phyloP scores from a whole-genome alignment of 177 flowering plant species.

The Vitis hybrid region DNA sequence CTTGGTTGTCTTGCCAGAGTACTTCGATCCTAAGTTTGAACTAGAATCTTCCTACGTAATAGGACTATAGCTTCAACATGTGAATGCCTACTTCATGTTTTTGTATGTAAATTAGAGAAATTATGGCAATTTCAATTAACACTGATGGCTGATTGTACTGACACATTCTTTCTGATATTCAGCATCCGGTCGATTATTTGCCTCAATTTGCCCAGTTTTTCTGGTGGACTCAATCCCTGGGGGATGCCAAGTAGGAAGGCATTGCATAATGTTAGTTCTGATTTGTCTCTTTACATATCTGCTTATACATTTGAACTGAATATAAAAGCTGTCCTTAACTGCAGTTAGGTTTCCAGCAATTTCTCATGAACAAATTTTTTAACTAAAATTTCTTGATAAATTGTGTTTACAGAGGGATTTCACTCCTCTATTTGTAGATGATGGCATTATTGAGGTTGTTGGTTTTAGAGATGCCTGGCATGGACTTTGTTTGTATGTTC shows the following conservation, averaged over 20 bases:
- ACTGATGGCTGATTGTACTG: not conserved
- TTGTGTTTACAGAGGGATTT: constrained; percentile 59
- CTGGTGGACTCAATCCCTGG: constrained; percentile 98
- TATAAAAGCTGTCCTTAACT: not conserved
- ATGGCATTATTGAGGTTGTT: constrained; percentile 87
- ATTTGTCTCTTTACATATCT: constrained; percentile 1
- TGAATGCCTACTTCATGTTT: not conserved
- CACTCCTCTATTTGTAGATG: constrained; percentile 91
- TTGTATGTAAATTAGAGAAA: not conserved
- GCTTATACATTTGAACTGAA: not conserved
- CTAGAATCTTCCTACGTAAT: too few species aligned
- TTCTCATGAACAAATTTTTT: constrained; percentile 4
- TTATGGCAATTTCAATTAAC: not conserved
- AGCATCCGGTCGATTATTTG: constrained; percentile 93
- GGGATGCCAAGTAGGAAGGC: constrained; percentile 77
- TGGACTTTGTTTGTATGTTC: constrained; percentile 83
- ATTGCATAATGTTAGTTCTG: constrained; percentile 56
- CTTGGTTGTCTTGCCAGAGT: too few species aligned
- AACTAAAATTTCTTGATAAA: constrained; percentile 1
- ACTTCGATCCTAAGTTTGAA: too few species aligned
- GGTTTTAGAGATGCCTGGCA: constrained; percentile 98
- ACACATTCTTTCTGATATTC: constrained; percentile 20
- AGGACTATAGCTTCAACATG: not conserved
- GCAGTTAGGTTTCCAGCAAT: not conserved
- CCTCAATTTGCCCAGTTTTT: constrained; percentile 94